Evolutionary conservation across 331 rosid genomes (phyloP), one percentile per base, ranked within the genome.

Genomic region (Saraca asoca): DNA sequence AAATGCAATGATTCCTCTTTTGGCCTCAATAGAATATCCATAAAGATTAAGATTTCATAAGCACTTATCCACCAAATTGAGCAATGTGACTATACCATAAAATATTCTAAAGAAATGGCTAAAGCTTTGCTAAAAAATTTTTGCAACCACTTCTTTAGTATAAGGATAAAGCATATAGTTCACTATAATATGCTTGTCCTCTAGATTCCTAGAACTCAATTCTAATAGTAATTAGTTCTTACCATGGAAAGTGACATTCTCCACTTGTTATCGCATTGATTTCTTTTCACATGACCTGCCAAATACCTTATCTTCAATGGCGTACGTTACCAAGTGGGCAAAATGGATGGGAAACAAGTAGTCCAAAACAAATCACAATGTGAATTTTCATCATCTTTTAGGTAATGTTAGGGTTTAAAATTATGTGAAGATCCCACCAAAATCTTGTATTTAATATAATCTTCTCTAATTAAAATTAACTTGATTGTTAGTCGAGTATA

Each of bases 261-360:
- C 58, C 45, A 35, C 66, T 33, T 58, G 55, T 71, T 15, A 51
- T 51, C 1, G 10, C 12, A 6, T 15, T 38, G 49, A n/a, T 48
- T 33, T 1, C 19, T 4, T 15, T 64, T 10, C 48, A n/a, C 51
- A 24, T n/a, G n/a, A n/a, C n/a, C n/a, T 67, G 72, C 24, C 42
- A 41, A 66, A 29, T 2, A 51, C 18, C 49, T 37, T 19, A 38
- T 12, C 20, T 15, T 19, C 10, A 53, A 53, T 11, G 35, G 31
- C 37, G n/a, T 44, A 8, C 41, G 46, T 61, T 19, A 19, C 52
- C 66, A 64, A 55, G 37, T 64, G 37, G 48, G 48, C 38, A 50
- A 67, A 46, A 14, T 73, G 37, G 67, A 64, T 17, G 24, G 15
- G 19, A 51, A 64, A 20, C 66, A 51, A 31, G 18, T 52, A 56